Conservation (phyloP, 257 asterid species). For the Capsicum baccatum region DNA sequence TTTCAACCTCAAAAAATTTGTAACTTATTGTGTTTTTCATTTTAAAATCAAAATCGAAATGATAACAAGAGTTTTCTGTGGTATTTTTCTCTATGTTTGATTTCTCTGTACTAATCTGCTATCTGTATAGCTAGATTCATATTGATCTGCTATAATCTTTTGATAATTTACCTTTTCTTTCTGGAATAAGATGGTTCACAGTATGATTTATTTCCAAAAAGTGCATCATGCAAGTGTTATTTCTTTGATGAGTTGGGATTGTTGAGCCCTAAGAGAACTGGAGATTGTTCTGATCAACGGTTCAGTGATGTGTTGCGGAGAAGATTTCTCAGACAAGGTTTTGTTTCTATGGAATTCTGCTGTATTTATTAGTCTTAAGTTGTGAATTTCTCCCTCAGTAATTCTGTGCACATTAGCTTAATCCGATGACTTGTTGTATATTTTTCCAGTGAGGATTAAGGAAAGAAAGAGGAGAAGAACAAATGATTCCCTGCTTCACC, state of each 20-base stretch:
- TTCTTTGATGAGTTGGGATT: slow-evolving; percentile 79
- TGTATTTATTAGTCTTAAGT: neutral
- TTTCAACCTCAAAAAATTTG: neutral
- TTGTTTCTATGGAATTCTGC: neutral
- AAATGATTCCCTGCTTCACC: slow-evolving; percentile 41
- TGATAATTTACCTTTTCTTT: neutral
- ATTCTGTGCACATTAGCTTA: neutral
- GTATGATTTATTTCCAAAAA: slow-evolving; percentile 74
- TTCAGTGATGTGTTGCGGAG: slow-evolving; percentile 73
- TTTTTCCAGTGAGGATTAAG: slow-evolving; percentile 64
- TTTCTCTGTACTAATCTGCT: neutral
- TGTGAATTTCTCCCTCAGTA: neutral
- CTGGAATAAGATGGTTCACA: slow-evolving; percentile 61
- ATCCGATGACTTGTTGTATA: slow-evolving; percentile 22
- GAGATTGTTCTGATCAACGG: slow-evolving; percentile 46
- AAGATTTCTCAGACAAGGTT: slow-evolving; percentile 94
- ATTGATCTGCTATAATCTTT: neutral
- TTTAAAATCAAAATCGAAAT: neutral
- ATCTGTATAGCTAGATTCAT: neutral
- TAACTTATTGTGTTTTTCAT: neutral
- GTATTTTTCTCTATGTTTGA: neutral
- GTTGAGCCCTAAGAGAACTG: slow-evolving; percentile 42
- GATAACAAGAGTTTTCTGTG: neutral
- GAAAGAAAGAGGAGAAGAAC: slow-evolving; percentile 65
- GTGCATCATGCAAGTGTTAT: slow-evolving; percentile 83